Base-by-base conservation (phyloP, 805 yeast genomes). In the Wickerhamiella parazyma region DNA sequence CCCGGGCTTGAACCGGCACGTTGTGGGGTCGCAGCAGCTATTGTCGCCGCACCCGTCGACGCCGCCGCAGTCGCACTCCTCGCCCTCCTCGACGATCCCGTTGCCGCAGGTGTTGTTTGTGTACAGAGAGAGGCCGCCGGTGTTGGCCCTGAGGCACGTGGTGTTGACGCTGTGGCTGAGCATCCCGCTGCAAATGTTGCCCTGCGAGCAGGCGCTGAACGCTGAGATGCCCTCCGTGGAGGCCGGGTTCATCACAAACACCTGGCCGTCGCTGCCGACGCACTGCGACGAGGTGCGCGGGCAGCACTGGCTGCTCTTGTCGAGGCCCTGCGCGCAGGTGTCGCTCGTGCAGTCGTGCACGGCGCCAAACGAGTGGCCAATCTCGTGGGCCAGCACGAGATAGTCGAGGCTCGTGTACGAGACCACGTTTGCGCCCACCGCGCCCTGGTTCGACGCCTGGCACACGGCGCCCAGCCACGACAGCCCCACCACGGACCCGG, bases 311-410 rank as follows among this genome's bases (percentile, higher is more conserved):
- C 56, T 46, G 4, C 55, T 39, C 19, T 37, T 33, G 14, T 55
- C 60, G 16, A 50, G 41, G 21, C 52, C 51, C 33, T 53, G 51
- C 1, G 54, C 39, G 43, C 68, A 64, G 4, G 67, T 60, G 14
- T 48, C 50, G n/a, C 51, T 36, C 3, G 60, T 55, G 45, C 68
- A 64, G 45, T 64, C 68, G 45, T 64, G 68, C 14, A 62, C 65
- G 6, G 67, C 67, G 7, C 68, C 68, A 46, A 63, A 64, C 2
- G 59, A 52, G 37, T 64, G 68, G 17, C 67, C 68, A 8, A 60
- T 40, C 41, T 64, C 68, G 45, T 64, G 68, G 1, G 68, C 67
- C 11, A 59, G 45, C 10, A 63, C 64, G 12, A 54, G 48, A 59
- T 64, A 60, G 44, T 63, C 66, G 2, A 54, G 48, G 9, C 51